Evolutionary conservation across 306 rosid species (phyloP).

Genomic region (Leucaena leucocephala): DNA sequence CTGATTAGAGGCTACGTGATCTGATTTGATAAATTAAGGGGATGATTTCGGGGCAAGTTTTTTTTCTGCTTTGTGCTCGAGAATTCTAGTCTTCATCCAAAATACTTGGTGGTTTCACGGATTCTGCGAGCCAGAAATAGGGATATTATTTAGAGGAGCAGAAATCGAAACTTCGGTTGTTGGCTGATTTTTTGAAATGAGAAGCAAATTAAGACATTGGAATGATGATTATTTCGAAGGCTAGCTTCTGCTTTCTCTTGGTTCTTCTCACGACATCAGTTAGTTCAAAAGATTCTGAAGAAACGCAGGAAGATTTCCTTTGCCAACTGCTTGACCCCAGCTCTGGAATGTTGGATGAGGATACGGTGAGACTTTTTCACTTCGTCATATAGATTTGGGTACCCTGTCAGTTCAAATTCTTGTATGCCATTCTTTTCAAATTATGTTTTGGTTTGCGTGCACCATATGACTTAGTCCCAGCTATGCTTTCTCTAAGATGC

Average conservation of each 20-base stretch:
- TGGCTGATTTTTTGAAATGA: constrained; percentile 46
- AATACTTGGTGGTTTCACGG: constrained; percentile 44
- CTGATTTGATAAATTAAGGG: constrained; percentile 38
- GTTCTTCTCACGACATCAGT: constrained; percentile 53
- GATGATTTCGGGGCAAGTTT: constrained; percentile 16
- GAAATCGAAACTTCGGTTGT: constrained; percentile 22
- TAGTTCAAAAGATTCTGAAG: constrained; percentile 47
- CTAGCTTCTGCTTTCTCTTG: constrained; percentile 55
- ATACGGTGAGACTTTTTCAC: constrained; percentile 59
- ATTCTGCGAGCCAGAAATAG: constrained; percentile 21
- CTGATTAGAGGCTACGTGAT: constrained; percentile 16
- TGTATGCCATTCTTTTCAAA: background rate
- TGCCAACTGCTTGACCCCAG: constrained; percentile 61
- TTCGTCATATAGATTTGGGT: constrained; percentile 29
- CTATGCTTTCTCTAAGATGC: background rate
- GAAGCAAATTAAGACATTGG: constrained; percentile 51
- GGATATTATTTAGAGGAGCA: constrained; percentile 33
- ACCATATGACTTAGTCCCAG: background rate
- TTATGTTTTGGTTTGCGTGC: background rate
- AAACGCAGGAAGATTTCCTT: constrained; percentile 54
- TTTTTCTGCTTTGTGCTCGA: constrained; percentile 17
- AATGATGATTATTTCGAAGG: constrained; percentile 66
- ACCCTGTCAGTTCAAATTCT: constrained; percentile 4
- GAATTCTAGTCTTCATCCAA: constrained; percentile 35
- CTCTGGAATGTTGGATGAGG: constrained; percentile 59